A percentile compares a stretch with the other conserved stretches of the same genome.
phyloP scores from a whole-genome alignment of 2,329 filamentous ascomycete genomes.

The Bertia moriformis region DNA sequence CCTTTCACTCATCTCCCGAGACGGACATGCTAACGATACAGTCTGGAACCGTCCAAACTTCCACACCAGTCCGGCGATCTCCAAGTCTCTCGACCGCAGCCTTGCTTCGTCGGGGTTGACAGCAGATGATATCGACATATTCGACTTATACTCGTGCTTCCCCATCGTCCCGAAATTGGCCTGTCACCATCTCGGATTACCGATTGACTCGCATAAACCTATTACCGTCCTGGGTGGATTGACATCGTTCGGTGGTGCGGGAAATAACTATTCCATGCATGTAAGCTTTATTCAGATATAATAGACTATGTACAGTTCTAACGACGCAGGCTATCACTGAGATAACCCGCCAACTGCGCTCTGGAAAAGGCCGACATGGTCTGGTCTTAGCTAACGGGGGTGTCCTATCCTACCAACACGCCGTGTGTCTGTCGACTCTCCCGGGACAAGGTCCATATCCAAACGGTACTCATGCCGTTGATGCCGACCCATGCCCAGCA shows the following conservation, averaged over 20 bases:
- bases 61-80: conserved; percentile 40
- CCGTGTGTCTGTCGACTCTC: conserved; percentile 35
- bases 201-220: conserved; percentile 28
- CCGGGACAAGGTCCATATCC: conserved; percentile 2
- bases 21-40: conserved; percentile 12
- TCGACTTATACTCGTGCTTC: conserved; percentile 56
- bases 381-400: conserved; percentile 54
- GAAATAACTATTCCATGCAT: conserved; percentile 61
- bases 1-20: not conserved
- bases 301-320: not conserved
- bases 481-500: too few relatives aligned
- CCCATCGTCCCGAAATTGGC: conserved; percentile 57
- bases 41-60: conserved; percentile 50
- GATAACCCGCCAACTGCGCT: conserved; percentile 36
- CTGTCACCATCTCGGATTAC: conserved; percentile 39
- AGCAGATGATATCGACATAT: conserved; percentile 38
- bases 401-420: conserved; percentile 50
- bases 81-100: conserved; percentile 36
- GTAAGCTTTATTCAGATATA: conserved; percentile 17
- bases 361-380: conserved; percentile 27
- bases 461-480: too few relatives aligned
- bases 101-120: conserved; percentile 29
- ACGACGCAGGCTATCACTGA: conserved; percentile 29
- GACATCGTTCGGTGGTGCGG: conserved; percentile 56
- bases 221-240: conserved; percentile 50